Conservation (phyloP, 202 grass and related monocot genomes). For the Dendrocalamus latiflorus region DNA sequence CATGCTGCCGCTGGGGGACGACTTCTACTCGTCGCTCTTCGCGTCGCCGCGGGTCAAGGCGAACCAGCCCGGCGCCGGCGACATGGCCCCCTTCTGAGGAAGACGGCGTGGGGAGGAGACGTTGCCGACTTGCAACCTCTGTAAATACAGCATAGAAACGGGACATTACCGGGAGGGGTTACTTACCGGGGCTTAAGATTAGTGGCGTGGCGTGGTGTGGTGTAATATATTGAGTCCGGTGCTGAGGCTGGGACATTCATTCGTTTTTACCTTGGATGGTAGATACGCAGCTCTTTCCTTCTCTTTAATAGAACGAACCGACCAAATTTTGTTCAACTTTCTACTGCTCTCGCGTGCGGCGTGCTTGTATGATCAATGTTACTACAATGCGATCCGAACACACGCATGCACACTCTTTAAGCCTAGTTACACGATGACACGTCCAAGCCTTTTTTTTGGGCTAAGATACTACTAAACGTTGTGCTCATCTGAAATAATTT, state of each 20-base stretch:
- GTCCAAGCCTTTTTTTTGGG: too few species aligned
- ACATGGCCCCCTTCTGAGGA: constrained; percentile 39
- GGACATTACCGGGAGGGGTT: not conserved
- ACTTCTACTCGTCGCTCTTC: constrained; percentile 52
- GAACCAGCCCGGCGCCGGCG: constrained; percentile 14
- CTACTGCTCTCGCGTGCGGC: not conserved
- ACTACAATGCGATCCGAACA: not conserved
- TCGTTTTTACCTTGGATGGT: not conserved
- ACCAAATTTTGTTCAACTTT: not conserved
- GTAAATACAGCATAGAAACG: constrained; percentile 34
- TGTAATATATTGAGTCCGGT: not conserved
- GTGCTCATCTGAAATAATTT: not conserved
- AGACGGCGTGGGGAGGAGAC: not conserved
- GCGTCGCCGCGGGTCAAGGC: constrained; percentile 39
- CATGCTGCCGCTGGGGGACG: constrained; percentile 45
- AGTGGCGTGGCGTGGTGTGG: not conserved
- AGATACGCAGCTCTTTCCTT: not conserved
- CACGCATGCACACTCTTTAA: not conserved
- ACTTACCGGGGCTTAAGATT: not conserved
- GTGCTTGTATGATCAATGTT: not conserved
- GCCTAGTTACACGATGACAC: not conserved
- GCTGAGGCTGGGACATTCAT: constrained; percentile 29
- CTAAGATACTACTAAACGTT: not conserved
- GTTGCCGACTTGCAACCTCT: not conserved
- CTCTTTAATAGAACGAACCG: not conserved